phyloP scores from a whole-genome alignment of 306 rosid species.

The Castanopsis chinensis region DNA sequence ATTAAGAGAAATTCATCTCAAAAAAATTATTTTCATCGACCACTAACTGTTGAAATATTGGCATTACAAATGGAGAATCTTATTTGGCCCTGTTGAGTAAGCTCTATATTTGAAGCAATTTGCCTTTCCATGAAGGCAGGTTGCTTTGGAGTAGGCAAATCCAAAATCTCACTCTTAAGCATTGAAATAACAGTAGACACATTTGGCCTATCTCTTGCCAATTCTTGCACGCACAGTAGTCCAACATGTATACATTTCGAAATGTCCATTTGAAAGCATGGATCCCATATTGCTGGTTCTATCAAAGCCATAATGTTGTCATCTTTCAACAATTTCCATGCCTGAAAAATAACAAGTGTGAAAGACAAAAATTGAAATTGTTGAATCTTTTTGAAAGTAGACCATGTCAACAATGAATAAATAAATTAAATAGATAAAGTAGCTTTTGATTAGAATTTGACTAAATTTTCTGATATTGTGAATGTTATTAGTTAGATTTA shows the following conservation, averaged over 20 bases:
- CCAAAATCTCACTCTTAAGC: conserved; percentile 22
- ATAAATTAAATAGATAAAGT: no score
- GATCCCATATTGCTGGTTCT: conserved; percentile 9
- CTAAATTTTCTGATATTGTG: no score
- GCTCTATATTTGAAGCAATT: not conserved
- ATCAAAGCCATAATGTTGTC: not conserved
- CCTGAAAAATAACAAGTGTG: not conserved
- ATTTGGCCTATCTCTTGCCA: conserved; percentile 24
- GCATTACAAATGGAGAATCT: not conserved
- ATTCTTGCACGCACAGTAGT: conserved; percentile 30
- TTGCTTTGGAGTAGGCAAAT: conserved; percentile 20
- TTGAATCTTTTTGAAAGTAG: not conserved
- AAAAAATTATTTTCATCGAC: no score
- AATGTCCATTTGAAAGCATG: not conserved
- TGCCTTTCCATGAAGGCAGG: conserved; percentile 13
- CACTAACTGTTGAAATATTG: no score
- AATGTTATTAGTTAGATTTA: not conserved
- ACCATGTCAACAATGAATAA: no score
- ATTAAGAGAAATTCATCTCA: no score
- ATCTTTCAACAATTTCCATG: conserved; percentile 33
- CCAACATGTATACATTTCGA: conserved; percentile 33
- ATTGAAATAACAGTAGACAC: conserved; percentile 17
- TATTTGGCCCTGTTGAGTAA: not conserved
- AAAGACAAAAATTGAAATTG: not conserved
- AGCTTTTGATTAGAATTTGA: no score